Percentiles rank a stretch among this genome's conserved stretches.
These are phyloP conservation scores for Aspergillus sp. DNA, from an alignment of 2,329 filamentous ascomycete species.

Conservation along the genomic window DNA sequence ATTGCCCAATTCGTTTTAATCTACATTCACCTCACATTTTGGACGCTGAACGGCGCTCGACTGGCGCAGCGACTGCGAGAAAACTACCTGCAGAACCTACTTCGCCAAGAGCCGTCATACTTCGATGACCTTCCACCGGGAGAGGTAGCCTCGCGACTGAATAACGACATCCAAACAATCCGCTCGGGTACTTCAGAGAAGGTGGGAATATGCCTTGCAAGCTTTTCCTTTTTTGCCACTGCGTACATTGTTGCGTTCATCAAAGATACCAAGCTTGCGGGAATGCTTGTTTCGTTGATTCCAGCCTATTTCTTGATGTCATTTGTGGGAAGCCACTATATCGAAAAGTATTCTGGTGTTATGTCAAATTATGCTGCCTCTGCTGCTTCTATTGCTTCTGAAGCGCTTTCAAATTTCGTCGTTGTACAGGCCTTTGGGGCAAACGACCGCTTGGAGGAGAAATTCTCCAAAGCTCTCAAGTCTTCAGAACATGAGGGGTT, in stretches of 20 bases:
- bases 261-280: slow-evolving; percentile 61
- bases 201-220: slow-evolving; percentile 64
- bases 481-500: slow-evolving; percentile 53
- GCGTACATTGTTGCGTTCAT: slow-evolving; percentile 67
- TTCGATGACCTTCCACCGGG: slow-evolving; percentile 63
- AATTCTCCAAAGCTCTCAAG: slow-evolving; percentile 55
- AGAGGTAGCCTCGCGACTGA: slow-evolving; percentile 62
- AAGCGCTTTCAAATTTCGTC: slow-evolving; percentile 58
- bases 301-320: slow-evolving; percentile 63
- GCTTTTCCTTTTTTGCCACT: slow-evolving; percentile 64
- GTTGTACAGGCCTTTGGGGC: slow-evolving; percentile 66
- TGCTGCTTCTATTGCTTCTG: slow-evolving; percentile 62
- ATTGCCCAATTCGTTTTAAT: slow-evolving; percentile 63
- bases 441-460: slow-evolving; percentile 57
- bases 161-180: slow-evolving; percentile 64
- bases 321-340: slow-evolving; percentile 54
- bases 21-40: slow-evolving; percentile 63
- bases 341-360: slow-evolving; percentile 48
- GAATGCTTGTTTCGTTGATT: slow-evolving; percentile 62
- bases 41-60: slow-evolving; percentile 63
- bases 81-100: slow-evolving; percentile 57
- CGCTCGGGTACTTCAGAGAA: slow-evolving; percentile 70
- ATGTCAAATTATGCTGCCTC: slow-evolving; percentile 55
- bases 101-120: slow-evolving; percentile 63
- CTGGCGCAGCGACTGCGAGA: slow-evolving; percentile 63